Evolutionary conservation across 805 yeast genomes (phyloP).

Genomic region (Monosporozyma yasuniensis): DNA sequence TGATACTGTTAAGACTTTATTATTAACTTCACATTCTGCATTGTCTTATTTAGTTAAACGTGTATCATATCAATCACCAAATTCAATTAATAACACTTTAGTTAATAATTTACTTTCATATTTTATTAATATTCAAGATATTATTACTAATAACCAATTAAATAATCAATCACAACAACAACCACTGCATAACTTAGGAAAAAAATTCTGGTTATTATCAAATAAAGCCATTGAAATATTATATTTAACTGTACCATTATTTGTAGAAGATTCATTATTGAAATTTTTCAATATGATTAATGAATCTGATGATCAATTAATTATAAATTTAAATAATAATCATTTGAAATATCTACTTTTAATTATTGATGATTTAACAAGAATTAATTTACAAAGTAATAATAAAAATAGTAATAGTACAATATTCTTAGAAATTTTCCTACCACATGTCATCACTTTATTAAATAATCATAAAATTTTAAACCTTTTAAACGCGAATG

Average conservation of each 20-base stretch:
- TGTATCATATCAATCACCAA: constrained; percentile 32
- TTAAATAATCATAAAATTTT: constrained; percentile 13
- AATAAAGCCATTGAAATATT: constrained; percentile 27
- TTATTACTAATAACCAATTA: background rate
- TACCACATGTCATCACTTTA: constrained; percentile 27
- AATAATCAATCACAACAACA: no score
- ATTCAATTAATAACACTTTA: constrained; percentile 11
- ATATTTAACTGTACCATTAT: constrained; percentile 20
- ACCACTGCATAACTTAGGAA: constrained; percentile 1
- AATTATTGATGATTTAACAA: constrained; percentile 21
- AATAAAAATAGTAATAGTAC: constrained; percentile 20
- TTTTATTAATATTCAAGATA: constrained; percentile 7
- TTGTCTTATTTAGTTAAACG: constrained; percentile 39
- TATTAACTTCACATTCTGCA: constrained; percentile 32
- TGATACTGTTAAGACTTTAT: background rate
- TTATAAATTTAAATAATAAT: background rate
- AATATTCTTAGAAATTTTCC: constrained; percentile 25
- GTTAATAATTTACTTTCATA: constrained; percentile 9
- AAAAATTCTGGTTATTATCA: constrained; percentile 24
- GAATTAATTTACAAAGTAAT: constrained; percentile 12
- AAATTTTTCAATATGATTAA: constrained; percentile 1
- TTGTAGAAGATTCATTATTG: constrained; percentile 7
- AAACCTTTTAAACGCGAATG: constrained; percentile 4
- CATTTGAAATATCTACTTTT: constrained; percentile 9
- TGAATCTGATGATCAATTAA: background rate